These are phyloP conservation scores for Plasmodium gaboni DNA, from an alignment of 169 alveolate genomes.

Conservation along the genomic window DNA sequence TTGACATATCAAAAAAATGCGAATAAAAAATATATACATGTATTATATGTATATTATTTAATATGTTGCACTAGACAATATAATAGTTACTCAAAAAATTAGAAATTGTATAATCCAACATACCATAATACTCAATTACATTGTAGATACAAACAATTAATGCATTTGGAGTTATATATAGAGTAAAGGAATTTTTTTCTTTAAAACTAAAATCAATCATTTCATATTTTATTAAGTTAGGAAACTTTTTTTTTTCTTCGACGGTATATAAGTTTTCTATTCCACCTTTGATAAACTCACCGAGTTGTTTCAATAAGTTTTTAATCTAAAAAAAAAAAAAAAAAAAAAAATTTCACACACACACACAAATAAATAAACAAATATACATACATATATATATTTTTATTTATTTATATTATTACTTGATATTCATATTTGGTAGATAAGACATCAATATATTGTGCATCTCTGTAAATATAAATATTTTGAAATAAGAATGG, in stretches of 20 bases:
- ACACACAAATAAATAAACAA: not conserved
- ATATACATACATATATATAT: not conserved
- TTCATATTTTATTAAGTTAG: conserved; percentile 50
- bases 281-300: conserved; percentile 29
- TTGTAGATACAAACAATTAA: conserved; percentile 72
- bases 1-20: too few species aligned
- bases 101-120: conserved; percentile 29
- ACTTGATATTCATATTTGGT: conserved; percentile 60
- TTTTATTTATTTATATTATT: not conserved
- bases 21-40: too few species aligned
- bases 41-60: too few species aligned
- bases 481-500: conserved; percentile 48
- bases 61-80: conserved; percentile 17
- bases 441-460: conserved; percentile 51
- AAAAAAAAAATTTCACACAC: not conserved
- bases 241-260: conserved; percentile 41
- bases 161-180: conserved; percentile 53
- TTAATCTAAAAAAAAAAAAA: conserved; percentile 2
- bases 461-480: conserved; percentile 28
- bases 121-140: conserved; percentile 26
- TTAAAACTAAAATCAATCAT: conserved; percentile 27
- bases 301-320: conserved; percentile 52
- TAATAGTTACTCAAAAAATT: conserved; percentile 53
- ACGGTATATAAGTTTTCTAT: conserved; percentile 17
- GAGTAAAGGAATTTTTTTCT: conserved; percentile 27